A percentile compares a stretch with the other conserved stretches of the same genome.
Conservation (phyloP, 2,329 filamentous ascomycete genomes). For the Rachicladosporium sp. region DNA sequence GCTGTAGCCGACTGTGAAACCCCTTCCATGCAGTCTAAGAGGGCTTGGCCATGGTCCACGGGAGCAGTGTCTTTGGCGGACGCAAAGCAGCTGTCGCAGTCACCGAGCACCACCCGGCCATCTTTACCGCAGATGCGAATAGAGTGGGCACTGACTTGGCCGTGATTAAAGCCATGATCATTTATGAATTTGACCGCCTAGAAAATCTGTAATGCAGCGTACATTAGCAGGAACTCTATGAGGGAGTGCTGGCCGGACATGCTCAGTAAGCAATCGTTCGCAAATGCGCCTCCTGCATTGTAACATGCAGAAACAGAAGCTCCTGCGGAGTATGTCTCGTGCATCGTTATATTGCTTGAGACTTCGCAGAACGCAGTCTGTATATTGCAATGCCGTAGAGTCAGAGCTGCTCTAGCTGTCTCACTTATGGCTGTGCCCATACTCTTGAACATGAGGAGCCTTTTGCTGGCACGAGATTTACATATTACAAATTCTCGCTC, state of each 20-base stretch:
- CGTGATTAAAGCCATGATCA: background rate
- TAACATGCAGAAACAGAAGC: background rate
- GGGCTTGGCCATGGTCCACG: background rate
- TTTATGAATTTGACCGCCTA: background rate
- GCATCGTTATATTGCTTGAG: background rate
- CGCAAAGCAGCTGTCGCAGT: background rate
- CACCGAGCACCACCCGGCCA: background rate
- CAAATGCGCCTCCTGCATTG: background rate
- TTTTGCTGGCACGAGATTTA: background rate
- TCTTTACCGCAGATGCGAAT: conserved; percentile 1
- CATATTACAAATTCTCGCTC: background rate
- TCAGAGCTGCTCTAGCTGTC: background rate
- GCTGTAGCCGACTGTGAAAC: background rate
- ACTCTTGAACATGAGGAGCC: conserved; percentile 1
- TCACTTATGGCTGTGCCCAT: background rate
- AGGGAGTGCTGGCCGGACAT: background rate
- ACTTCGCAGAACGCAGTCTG: background rate
- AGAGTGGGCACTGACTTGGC: background rate
- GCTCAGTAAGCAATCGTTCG: background rate
- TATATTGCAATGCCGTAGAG: background rate
- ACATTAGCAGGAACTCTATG: background rate
- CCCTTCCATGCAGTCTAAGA: background rate
- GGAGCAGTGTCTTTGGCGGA: background rate
- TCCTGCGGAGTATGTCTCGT: background rate
- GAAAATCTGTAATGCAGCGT: background rate